A percentile compares a stretch with the other conserved stretches of the same genome.
phyloP scores from a whole-genome alignment of 192 early-diverging fungal genomes.

The Entophlyctis helioformis region DNA sequence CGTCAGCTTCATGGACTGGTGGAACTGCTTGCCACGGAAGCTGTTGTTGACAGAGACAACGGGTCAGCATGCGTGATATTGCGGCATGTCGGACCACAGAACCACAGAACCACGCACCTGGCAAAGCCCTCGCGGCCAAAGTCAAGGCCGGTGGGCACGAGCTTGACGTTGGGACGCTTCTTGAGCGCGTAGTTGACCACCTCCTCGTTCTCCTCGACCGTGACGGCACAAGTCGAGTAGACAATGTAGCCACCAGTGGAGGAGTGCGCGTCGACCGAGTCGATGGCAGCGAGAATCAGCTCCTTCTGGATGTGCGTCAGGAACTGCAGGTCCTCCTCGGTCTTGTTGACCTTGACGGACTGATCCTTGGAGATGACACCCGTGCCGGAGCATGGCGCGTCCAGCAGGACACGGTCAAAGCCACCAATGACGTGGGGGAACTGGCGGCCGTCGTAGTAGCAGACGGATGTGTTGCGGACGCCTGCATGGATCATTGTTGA shows the following conservation, averaged over 20 bases:
- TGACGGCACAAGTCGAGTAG: conserved; percentile 98
- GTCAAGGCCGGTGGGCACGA: conserved; percentile 79
- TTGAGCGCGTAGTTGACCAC: conserved; percentile 90
- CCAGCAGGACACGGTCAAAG: conserved; percentile 92
- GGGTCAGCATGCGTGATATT: conserved; percentile 1
- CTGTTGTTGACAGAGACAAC: conserved; percentile 22
- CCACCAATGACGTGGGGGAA: conserved; percentile 95
- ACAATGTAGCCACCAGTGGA: conserved; percentile 93
- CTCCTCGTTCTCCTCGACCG: conserved; percentile 95
- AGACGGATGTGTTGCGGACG: conserved; percentile 80
- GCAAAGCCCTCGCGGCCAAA: conserved; percentile 91
- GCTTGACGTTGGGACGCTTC: conserved; percentile 88
- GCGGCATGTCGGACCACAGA: neutral
- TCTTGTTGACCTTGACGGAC: conserved; percentile 88
- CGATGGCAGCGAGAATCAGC: conserved; percentile 91
- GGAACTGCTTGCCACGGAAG: conserved; percentile 83
- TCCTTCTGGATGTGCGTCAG: conserved; percentile 93
- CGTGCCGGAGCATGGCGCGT: conserved; percentile 97
- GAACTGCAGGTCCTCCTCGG: conserved; percentile 81
- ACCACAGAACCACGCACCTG: conserved; percentile 24
- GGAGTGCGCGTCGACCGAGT: conserved; percentile 86
- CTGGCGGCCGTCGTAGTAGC: conserved; percentile 94
- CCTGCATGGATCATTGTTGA: too few relatives aligned
- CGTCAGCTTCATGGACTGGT: conserved; percentile 67
- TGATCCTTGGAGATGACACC: conserved; percentile 98